A percentile compares a stretch with the other conserved stretches of the same genome.
These are phyloP conservation scores for Petunia axillaris DNA, from an alignment of 257 asterid species.

Conservation along the genomic window DNA sequence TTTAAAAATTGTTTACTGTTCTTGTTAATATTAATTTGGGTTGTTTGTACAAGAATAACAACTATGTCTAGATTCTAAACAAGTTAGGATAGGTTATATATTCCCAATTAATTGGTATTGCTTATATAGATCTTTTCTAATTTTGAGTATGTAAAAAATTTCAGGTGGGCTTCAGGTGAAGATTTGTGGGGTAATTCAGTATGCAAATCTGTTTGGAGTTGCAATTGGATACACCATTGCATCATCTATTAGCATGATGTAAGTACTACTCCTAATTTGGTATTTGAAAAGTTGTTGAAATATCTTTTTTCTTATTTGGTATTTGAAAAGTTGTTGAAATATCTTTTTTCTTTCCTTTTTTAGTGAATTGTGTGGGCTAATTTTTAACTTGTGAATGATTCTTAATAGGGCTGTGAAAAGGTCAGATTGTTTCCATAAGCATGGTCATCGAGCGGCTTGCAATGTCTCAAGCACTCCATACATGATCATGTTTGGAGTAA, in stretches of 20 bases:
- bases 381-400: not conserved
- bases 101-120: too few relatives aligned
- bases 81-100: too few relatives aligned
- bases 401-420: slow-evolving; percentile 60
- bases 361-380: not conserved
- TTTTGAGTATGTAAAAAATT: not conserved
- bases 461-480: slow-evolving; percentile 61
- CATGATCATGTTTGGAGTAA: slow-evolving; percentile 68
- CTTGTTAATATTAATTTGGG: slow-evolving; percentile 16
- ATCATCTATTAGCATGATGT: slow-evolving; percentile 78
- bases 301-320: not conserved
- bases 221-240: slow-evolving; percentile 71
- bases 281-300: not conserved
- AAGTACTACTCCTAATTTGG: slow-evolving; percentile 21
- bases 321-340: not conserved
- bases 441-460: slow-evolving; percentile 62
- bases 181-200: slow-evolving; percentile 65
- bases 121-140: not conserved
- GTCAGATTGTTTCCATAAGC: slow-evolving; percentile 59
- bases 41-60: too few relatives aligned
- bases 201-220: slow-evolving; percentile 61
- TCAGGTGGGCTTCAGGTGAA: slow-evolving; percentile 54
- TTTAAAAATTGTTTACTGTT: not conserved
- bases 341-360: not conserved
- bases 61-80: too few relatives aligned